Conservation (phyloP, 129 eudicot genomes). For the Sambucus nigra region DNA sequence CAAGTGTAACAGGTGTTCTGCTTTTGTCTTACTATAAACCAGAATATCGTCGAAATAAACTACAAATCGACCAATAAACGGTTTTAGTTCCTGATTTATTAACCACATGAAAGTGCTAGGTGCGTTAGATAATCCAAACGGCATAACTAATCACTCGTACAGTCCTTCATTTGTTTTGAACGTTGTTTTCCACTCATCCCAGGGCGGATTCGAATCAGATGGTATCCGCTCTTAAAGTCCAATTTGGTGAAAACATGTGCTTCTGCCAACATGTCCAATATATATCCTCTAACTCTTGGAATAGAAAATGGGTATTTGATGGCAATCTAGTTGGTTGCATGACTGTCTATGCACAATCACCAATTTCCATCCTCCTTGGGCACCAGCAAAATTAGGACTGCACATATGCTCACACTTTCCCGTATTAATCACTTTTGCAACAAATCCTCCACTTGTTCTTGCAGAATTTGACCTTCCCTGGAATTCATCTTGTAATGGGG, state of each 20-base stretch:
- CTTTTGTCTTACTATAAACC: background rate
- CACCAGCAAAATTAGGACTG: background rate
- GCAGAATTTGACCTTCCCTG: too few relatives aligned
- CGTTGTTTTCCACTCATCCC: constrained; percentile 16
- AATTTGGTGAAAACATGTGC: background rate
- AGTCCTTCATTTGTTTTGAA: constrained; percentile 9
- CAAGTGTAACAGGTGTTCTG: background rate
- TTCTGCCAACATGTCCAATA: background rate
- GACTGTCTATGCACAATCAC: constrained; percentile 10
- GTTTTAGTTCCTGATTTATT: constrained; percentile 6
- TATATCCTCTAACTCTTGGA: background rate
- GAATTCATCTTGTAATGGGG: background rate
- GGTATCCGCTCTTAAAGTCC: constrained; percentile 7
- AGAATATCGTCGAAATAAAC: too few relatives aligned
- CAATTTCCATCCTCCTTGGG: background rate
- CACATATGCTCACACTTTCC: too few relatives aligned
- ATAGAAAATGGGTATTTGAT: constrained; percentile 1
- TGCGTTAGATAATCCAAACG: constrained; percentile 12
- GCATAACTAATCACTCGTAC: constrained; percentile 15
- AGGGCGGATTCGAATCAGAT: constrained; percentile 6
- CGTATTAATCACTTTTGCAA: too few relatives aligned
- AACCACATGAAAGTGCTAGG: constrained; percentile 15
- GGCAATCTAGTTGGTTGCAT: background rate
- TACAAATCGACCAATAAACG: constrained; percentile 6
- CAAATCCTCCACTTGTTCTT: too few relatives aligned